A percentile compares a stretch with the other conserved stretches of the same genome.
phyloP scores from a whole-genome alignment of 345 rosid genomes.

The Acer negundo region DNA sequence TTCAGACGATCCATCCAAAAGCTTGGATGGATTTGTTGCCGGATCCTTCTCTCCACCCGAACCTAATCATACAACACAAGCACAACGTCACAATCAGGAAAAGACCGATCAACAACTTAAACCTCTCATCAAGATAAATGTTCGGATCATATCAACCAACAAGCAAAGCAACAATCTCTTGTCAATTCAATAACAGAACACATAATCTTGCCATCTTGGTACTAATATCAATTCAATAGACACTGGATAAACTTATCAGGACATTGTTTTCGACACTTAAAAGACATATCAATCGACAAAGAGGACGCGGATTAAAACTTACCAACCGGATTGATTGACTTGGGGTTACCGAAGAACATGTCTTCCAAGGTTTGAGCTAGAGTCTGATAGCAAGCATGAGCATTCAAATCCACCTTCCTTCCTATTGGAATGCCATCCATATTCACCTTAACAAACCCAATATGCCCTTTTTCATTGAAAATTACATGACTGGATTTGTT shows the following conservation, averaged over 20 bases:
- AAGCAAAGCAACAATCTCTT: background rate
- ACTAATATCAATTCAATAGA: too few species aligned
- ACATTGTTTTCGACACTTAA: background rate
- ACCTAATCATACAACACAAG: conserved; percentile 9
- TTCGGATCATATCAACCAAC: background rate
- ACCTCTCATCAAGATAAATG: background rate
- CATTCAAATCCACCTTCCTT: conserved; percentile 83
- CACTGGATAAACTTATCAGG: background rate
- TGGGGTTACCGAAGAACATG: conserved; percentile 65
- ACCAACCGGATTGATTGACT: conserved; percentile 42
- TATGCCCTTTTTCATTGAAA: conserved; percentile 48
- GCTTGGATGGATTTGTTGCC: conserved; percentile 44
- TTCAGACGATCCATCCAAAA: conserved; percentile 81
- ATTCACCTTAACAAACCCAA: conserved; percentile 85
- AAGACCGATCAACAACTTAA: background rate
- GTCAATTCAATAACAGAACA: background rate
- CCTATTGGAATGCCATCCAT: conserved; percentile 91
- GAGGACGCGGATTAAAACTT: conserved; percentile 22
- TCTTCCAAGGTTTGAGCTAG: conserved; percentile 68
- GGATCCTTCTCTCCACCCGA: conserved; percentile 39
- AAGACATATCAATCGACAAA: background rate
- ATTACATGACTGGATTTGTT: conserved; percentile 17
- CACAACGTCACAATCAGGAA: background rate
- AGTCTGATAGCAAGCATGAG: conserved; percentile 68
- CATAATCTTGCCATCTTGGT: too few species aligned